These are phyloP conservation scores for Schizochytrium sp. DNA, from an alignment of 108 stramenopile genomes.

Conservation along the genomic window DNA sequence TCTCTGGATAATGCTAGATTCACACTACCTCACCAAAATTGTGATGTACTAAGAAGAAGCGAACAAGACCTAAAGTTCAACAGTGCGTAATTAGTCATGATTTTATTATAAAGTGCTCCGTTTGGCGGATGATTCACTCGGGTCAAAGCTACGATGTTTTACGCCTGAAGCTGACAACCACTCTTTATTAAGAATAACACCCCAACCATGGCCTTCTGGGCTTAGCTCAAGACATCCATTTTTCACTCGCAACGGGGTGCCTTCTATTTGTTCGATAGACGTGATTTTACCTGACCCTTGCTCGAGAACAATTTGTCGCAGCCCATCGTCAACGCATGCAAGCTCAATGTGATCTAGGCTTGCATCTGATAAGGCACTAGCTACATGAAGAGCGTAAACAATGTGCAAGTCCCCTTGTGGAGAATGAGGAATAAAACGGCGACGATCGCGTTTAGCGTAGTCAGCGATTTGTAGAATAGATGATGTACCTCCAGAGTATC, in stretches of 20 bases:
- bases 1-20: too few species aligned
- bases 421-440: conserved; percentile 32
- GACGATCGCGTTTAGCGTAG: neutral
- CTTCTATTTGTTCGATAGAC: neutral
- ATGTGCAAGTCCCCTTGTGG: conserved; percentile 58
- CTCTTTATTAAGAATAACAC: neutral
- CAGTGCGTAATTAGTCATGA: neutral
- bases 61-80: too few species aligned
- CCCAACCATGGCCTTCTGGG: neutral
- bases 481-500: conserved; percentile 31
- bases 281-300: neutral
- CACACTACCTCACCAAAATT: too few species aligned
- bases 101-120: neutral
- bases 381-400: conserved; percentile 13
- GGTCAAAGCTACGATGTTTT: neutral
- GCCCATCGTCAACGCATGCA: conserved; percentile 36
- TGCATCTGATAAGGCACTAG: conserved; percentile 48
- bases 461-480: neutral
- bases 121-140: neutral
- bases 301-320: neutral
- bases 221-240: neutral
- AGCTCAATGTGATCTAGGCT: conserved; percentile 4
- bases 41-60: too few species aligned
- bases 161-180: neutral
- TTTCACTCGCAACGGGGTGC: neutral